Evolutionary conservation across 2,329 filamentous ascomycete species (phyloP).

Genomic region (Trichoderma breve): DNA sequence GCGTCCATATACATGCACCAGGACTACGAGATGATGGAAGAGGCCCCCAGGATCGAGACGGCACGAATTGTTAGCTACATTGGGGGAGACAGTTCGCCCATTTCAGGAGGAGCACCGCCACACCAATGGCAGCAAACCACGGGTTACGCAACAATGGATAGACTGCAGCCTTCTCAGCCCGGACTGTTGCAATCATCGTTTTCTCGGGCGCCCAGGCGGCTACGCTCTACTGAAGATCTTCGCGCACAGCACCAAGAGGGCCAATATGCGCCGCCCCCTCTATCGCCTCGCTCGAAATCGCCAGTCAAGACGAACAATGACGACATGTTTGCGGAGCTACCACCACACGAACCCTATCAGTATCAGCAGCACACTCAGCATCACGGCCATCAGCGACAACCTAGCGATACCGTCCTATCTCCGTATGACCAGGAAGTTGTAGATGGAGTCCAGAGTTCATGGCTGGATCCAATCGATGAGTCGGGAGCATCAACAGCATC

Average conservation of each 20-base stretch:
- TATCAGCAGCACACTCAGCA: conserved; percentile 25
- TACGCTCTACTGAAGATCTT: conserved; percentile 32
- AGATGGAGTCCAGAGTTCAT: conserved; percentile 75
- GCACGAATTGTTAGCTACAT: conserved; percentile 51
- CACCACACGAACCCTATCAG: conserved; percentile 1
- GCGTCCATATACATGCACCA: conserved; percentile 5
- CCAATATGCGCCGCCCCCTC: conserved; percentile 66
- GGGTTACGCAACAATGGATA: conserved; percentile 26
- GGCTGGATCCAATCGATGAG: conserved; percentile 92
- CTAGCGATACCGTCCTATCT: conserved; percentile 13
- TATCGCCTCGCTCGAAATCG: conserved; percentile 61
- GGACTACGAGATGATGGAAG: not conserved
- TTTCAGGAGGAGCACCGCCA: not conserved
- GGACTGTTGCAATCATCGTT: conserved; percentile 53
- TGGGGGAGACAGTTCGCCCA: conserved; percentile 26
- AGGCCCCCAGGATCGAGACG: conserved; percentile 43
- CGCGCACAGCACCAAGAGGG: conserved; percentile 51
- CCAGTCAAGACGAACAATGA: conserved; percentile 29
- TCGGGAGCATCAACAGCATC: conserved; percentile 77
- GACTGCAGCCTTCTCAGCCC: conserved; percentile 28
- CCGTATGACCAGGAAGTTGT: conserved; percentile 35
- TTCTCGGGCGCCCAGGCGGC: conserved; percentile 45
- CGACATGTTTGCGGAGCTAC: conserved; percentile 23
- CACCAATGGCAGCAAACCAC: conserved; percentile 20
- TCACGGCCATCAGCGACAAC: conserved; percentile 16